Conservation (phyloP, 257 asterid species). For the Nicotiana benthamiana region DNA sequence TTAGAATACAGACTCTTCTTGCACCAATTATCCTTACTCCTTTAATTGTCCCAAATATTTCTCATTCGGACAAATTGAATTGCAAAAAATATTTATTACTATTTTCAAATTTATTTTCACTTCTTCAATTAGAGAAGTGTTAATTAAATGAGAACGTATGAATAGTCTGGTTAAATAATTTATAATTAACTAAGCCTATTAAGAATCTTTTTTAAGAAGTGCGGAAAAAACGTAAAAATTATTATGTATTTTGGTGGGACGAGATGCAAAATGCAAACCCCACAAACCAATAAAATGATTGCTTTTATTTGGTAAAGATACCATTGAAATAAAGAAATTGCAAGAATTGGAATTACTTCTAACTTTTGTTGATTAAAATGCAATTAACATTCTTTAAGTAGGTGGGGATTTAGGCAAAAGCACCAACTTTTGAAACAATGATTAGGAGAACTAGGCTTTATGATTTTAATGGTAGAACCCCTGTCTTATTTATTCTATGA, state of each 20-base stretch:
- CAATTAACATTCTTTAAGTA: neutral
- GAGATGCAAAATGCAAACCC: neutral
- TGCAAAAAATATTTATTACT: no score
- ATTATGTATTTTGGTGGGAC: neutral
- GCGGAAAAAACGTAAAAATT: no score
- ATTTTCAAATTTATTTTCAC: no score
- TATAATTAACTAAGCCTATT: no score
- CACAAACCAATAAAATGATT: slow-evolving; percentile 3
- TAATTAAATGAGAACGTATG: no score
- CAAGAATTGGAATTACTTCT: neutral
- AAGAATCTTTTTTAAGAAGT: no score
- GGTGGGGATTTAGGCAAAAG: slow-evolving; percentile 7
- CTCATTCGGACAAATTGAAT: no score
- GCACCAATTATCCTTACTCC: no score
- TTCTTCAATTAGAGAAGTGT: neutral
- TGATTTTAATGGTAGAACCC: slow-evolving; percentile 21
- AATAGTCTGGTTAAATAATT: no score
- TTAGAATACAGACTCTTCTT: no score
- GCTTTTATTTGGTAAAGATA: slow-evolving; percentile 11
- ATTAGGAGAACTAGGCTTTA: neutral
- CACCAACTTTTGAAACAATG: slow-evolving; percentile 1
- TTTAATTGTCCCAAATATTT: no score
- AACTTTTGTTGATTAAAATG: neutral
- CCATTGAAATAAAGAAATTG: neutral
- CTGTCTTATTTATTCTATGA: slow-evolving; percentile 19